Base-by-base conservation (phyloP, 306 rosid species). In the Glycine tomentella region DNA sequence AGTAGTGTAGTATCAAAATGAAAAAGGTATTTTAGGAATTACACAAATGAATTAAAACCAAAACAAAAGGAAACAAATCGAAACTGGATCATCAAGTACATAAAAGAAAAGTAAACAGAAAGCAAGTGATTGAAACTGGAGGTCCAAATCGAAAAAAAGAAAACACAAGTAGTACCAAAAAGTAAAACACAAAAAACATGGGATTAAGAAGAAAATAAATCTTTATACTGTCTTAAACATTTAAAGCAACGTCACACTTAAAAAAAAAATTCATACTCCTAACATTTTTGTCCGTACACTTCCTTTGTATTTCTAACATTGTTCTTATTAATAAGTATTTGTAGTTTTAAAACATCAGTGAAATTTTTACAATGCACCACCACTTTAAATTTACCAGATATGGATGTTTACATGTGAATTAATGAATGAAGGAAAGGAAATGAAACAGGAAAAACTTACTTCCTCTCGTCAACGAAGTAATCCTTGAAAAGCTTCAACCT, bases 401-500 rank as follows among this genome's bases (percentile, higher is more conserved):
- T 15, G 9, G 58, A 3, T 14, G 20, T n/a, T n/a, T 7, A 51
- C 4, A 36, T 36, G 4, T 3, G 40, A 36, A 2, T 1, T 25
- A 25, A 25, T 25, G 31, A 25, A 25, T 25, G 31, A 25, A 25
- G 31, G 31, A 25, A 25, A 25, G 31, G 2, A 25, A 25, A 25
- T 25, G 31, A 25, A 25, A 25, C 31, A 25, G 31, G 2, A 25
- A 55, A 56, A 0, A 82, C 98, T 89, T 81, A 94, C 98, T 91
- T 92, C 72, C 98, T 90, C 80, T 94, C 97, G 2, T 92, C 97
- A 4, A 94, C 92, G 77, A 92, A 94, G 45, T 86, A 88, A 62
- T 92, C 97, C 82, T 91, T 92, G 85, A 94, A 94, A 15, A 94
- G 92, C 85, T 91, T 66, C 74, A 94, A 74, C 82, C 98, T 92